A percentile compares a stretch with the other conserved stretches of the same genome.
Conservation (phyloP, 768 basidiomycete genomes). For the Termitomyces titanicus region DNA sequence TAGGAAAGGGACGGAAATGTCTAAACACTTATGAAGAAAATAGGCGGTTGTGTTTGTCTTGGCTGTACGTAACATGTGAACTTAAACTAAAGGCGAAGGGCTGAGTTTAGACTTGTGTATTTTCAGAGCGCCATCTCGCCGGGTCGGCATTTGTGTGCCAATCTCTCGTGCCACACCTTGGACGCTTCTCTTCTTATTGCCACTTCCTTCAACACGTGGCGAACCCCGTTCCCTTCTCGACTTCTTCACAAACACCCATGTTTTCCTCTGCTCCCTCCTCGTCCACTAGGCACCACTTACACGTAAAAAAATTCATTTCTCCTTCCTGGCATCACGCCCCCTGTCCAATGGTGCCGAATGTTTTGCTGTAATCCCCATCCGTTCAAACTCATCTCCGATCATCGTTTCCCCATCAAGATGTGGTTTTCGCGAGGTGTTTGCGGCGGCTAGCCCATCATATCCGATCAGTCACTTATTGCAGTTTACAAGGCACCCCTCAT, state of each 20-base stretch:
- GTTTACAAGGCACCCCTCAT: conserved; percentile 8
- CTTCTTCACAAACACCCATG: conserved; percentile 5
- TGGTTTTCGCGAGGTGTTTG: conserved; percentile 6
- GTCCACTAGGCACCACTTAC: conserved; percentile 8
- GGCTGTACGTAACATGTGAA: conserved; percentile 32
- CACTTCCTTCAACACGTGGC: conserved; percentile 12
- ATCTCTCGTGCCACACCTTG: conserved; percentile 10
- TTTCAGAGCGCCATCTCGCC: conserved; percentile 14
- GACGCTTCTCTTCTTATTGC: conserved; percentile 8
- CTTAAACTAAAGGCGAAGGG: background rate
- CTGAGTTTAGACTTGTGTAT: conserved; percentile 26
- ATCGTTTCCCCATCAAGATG: conserved; percentile 9
- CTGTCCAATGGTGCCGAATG: conserved; percentile 11
- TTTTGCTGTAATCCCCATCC: conserved; percentile 10
- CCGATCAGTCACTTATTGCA: conserved; percentile 17
- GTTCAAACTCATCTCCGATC: conserved; percentile 14
- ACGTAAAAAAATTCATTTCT: conserved; percentile 9
- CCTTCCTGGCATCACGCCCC: conserved; percentile 9
- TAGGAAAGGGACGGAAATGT: conserved; percentile 21
- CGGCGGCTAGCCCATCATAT: conserved; percentile 11
- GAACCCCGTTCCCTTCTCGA: conserved; percentile 1
- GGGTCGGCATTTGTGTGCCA: conserved; percentile 18
- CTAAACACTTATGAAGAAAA: conserved; percentile 11
- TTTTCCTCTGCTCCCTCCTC: background rate
- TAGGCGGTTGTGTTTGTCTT: conserved; percentile 29